Evolutionary conservation across 2,329 filamentous ascomycete species (phyloP).

Genomic region (Emergomyces africanus): DNA sequence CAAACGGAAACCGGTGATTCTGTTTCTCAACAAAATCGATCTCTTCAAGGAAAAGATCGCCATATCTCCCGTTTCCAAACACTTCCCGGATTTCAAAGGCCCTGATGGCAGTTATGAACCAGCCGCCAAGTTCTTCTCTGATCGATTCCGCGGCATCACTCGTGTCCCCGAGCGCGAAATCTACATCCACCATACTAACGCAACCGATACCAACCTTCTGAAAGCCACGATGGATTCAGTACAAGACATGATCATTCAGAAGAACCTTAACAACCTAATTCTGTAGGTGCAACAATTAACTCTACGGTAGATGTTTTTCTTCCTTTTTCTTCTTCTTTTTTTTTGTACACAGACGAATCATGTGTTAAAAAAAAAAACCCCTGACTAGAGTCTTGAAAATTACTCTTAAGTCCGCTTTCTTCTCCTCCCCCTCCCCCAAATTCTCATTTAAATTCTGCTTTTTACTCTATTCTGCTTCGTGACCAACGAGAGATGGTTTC

Average conservation of each 20-base stretch:
- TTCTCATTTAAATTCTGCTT: neutral
- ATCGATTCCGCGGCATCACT: constrained; percentile 67
- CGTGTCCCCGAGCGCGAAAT: constrained; percentile 46
- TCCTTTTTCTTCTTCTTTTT: too few relatives aligned
- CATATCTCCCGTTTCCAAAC: constrained; percentile 56
- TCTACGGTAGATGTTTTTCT: neutral
- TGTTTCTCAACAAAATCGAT: constrained; percentile 83
- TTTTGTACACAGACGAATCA: neutral
- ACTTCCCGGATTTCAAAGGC: constrained; percentile 69
- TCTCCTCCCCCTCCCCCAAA: neutral
- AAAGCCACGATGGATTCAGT: constrained; percentile 80
- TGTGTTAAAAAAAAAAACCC: neutral
- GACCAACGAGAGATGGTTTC: neutral
- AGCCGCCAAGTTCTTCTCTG: constrained; percentile 67
- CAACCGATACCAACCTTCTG: constrained; percentile 57
- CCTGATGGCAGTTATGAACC: constrained; percentile 59
- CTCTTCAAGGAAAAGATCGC: constrained; percentile 66
- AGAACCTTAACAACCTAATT: constrained; percentile 68
- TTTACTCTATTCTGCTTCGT: neutral
- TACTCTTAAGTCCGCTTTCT: neutral
- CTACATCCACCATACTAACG: constrained; percentile 48
- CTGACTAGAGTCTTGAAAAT: neutral
- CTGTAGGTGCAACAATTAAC: constrained; percentile 31
- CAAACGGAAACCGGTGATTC: constrained; percentile 64
- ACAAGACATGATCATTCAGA: constrained; percentile 79